A percentile compares a stretch with the other conserved stretches of the same genome.
Conservation (phyloP, 352 stramenopile species). For the Globisporangium viniferum region DNA sequence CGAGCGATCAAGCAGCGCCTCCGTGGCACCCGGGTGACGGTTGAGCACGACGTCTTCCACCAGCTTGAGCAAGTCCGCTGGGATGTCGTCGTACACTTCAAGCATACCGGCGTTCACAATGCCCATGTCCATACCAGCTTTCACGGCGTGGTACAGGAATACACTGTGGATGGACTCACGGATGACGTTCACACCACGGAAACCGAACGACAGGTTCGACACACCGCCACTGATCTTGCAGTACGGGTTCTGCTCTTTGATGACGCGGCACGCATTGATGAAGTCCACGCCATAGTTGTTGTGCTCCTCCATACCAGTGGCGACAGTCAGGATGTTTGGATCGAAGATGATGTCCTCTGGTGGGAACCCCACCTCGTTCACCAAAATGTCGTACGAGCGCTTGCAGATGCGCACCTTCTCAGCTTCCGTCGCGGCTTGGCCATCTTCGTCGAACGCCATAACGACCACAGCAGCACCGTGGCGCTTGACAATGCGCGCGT, state of each 20-base stretch:
- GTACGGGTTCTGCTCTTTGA: constrained; percentile 96
- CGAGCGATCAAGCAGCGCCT: constrained; percentile 90
- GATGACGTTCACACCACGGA: constrained; percentile 97
- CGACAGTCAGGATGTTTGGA: constrained; percentile 97
- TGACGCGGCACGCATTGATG: constrained; percentile 92
- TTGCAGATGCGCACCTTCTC: constrained; percentile 98
- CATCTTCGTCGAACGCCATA: constrained; percentile 98
- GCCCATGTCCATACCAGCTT: constrained; percentile 98
- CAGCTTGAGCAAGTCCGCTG: constrained; percentile 81
- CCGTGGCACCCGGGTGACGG: constrained; percentile 83
- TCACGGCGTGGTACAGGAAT: constrained; percentile 95
- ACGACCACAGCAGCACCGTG: constrained; percentile 95
- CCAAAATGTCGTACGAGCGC: constrained; percentile 97
- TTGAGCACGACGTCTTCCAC: constrained; percentile 96
- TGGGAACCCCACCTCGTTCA: constrained; percentile 92
- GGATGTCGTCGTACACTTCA: constrained; percentile 87
- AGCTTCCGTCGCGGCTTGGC: constrained; percentile 92
- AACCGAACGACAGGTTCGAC: constrained; percentile 97
- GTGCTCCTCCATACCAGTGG: constrained; percentile 97
- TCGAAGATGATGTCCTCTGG: constrained; percentile 98
- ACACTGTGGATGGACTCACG: constrained; percentile 96
- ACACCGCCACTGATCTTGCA: constrained; percentile 96
- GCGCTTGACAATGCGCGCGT: constrained; percentile 93
- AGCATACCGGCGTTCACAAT: constrained; percentile 95
- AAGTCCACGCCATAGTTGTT: constrained; percentile 98